Evolutionary conservation across 2,329 filamentous ascomycete species (phyloP), one percentile per base, ranked within the genome.

Genomic region (Alternaria sp.): DNA sequence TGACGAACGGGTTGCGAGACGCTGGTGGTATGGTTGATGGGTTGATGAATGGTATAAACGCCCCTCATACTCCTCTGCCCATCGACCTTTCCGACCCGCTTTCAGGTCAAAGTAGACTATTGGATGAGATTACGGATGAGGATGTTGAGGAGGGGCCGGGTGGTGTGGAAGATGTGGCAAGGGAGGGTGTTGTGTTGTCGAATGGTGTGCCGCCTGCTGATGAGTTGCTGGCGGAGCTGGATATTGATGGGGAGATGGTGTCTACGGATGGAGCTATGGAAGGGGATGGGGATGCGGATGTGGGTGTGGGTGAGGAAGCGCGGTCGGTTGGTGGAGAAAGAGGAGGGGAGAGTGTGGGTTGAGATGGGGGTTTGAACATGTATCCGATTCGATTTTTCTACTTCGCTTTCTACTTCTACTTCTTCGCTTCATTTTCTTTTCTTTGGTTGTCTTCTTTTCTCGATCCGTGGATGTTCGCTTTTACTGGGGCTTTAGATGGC

Each of bases 131-230:
- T 3, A 60, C 36, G 3, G 57, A 56, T 17, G 25, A 60, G 11
- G n/a, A 63, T 2, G 55, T 70, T 11, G 67, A 68, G 40, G 66
- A 67, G 11, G 68, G 68, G 0, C 67, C 66, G 0, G 64, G 68
- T 23, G 43, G 63, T 12, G 65, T 67, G 8, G 62, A 67, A 12
- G 63, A 70, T 10, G 40, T 45, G 0, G 55, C 57, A 21, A 43
- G 52, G 1, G 57, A 64, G 25, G 64, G 62, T 6, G 32, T 68
- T 6, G 51, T 70, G 6, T 57, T 69, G 17, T 67, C 62, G 25
- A 68, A 69, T 19, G 60, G 67, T 4, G 61, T 45, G 7, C 55
- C 47, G 11, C 51, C 36, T 58, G 47, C 52, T 12, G 57, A 64
- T 49, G 56, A 55, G 46, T 32, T 52, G 19, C 19, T 15, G 19